These are phyloP conservation scores for Coemansia sp. DNA, from an alignment of 192 early-diverging fungal genomes.

Conservation along the genomic window DNA sequence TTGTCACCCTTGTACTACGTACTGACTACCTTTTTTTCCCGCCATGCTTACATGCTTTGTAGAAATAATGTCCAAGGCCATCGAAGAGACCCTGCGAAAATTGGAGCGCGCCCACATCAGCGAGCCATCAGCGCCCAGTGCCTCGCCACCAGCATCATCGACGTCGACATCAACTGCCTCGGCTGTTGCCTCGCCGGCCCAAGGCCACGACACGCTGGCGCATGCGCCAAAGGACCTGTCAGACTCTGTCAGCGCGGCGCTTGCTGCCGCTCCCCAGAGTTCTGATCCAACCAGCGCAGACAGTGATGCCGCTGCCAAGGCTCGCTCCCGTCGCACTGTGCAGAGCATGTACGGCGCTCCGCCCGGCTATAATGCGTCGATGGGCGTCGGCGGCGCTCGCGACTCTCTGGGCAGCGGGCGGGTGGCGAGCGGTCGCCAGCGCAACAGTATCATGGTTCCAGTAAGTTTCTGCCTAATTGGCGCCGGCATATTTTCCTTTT, in stretches of 20 bases:
- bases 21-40: not conserved
- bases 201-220: constrained; percentile 11
- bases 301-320: constrained; percentile 16
- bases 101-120: constrained; percentile 45
- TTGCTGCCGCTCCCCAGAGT: not conserved
- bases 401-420: constrained; percentile 42
- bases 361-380: constrained; percentile 51
- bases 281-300: constrained; percentile 6
- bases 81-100: constrained; percentile 50
- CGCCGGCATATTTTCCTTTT: not conserved
- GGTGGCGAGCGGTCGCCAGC: constrained; percentile 51
- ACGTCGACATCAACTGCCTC: constrained; percentile 27
- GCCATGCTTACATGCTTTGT: constrained; percentile 3
- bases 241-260: not conserved
- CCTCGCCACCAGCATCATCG: constrained; percentile 24
- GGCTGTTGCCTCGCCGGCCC: constrained; percentile 22
- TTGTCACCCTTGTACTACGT: not conserved
- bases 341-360: constrained; percentile 58
- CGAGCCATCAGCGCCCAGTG: constrained; percentile 14
- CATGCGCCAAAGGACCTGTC: constrained; percentile 10
- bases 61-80: constrained; percentile 54
- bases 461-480: constrained; percentile 24
- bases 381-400: constrained; percentile 50
- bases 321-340: constrained; percentile 40
- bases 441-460: constrained; percentile 56